Evolutionary conservation across 345 rosid species (phyloP).

Genomic region (Geranium brycei): DNA sequence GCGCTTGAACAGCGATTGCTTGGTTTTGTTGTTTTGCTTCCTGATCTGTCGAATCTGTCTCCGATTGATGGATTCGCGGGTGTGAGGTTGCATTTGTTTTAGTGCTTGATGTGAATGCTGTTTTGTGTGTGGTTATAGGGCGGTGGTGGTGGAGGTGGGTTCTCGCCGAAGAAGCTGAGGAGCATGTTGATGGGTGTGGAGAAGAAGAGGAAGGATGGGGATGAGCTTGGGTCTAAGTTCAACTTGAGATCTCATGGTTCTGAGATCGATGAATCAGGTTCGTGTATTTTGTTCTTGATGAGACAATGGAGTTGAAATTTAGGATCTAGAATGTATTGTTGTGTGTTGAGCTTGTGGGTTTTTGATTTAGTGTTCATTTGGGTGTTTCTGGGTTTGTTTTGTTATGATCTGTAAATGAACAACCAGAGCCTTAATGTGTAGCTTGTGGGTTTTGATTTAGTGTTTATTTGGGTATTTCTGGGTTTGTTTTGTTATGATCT

Average conservation of each 20-base stretch:
- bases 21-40: not conserved
- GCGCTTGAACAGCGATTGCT: too few species aligned
- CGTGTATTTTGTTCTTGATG: conserved; percentile 1
- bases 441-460: not conserved
- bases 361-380: too few species aligned
- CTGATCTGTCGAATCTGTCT: not conserved
- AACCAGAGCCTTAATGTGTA: not conserved
- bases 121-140: conserved; percentile 20
- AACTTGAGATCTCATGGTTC: conserved; percentile 40
- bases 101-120: conserved; percentile 13
- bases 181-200: conserved; percentile 58
- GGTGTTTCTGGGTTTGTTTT: not conserved
- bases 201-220: conserved; percentile 43
- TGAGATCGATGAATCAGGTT: conserved; percentile 40
- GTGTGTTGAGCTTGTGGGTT: not conserved
- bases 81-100: conserved; percentile 1
- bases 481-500: not conserved
- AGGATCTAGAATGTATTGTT: not conserved
- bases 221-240: conserved; percentile 33
- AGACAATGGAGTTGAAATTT: not conserved
- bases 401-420: not conserved
- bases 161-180: conserved; percentile 71
- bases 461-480: too few species aligned
- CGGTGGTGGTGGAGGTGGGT: conserved; percentile 37
- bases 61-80: not conserved